Base-by-base conservation (phyloP, 2,329 filamentous ascomycete genomes). In the Colletotrichum zoysiae region DNA sequence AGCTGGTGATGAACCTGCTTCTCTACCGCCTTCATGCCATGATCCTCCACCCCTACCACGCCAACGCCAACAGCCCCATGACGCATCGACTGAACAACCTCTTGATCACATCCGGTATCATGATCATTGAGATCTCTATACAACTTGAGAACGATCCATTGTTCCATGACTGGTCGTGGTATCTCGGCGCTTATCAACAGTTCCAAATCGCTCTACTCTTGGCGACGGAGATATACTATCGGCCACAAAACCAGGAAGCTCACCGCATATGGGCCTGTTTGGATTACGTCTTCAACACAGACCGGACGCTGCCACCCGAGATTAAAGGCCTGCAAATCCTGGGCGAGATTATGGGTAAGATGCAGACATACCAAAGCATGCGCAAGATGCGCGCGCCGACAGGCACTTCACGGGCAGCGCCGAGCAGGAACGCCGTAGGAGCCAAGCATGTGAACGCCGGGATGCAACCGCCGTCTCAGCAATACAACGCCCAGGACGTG, bases 151-250 rank as follows among this genome's bases (percentile, higher is more conserved):
- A 81, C 6, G 81, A 82, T 67, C 78, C 77, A 0, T 70, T 77
- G 5, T 86, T 93, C 48, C 79, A 82, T 1, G 81, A 82, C 1
- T 95, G 92, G 91, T 81, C 84, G 1, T 95, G 93, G 93, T 94
- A 94, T 75, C 77, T 83, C 16, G 91, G 92, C 5, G 91, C 92
- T 7, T 88, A 92, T 74, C 90, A 93, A 73, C 92, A 94, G 78
- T 93, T 91, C 78, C 92, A 94, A 76, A 86, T 88, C 5, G 91
- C 92, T 0, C 84, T 95, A 42, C 84, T 95, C 1, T 83, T 95
- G 30, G 84, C 93, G 8, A 87, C 89, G 30, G 92, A 95, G 77
- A 82, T 93, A 5, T 92, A 90, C 77, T 86, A 87, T 58, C 85
- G 86, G 51, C 88, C 89, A 0, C 82, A 86, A 65, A 84, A 86